phyloP scores from a whole-genome alignment of 331 rosid species.

The Malus hybrid region DNA sequence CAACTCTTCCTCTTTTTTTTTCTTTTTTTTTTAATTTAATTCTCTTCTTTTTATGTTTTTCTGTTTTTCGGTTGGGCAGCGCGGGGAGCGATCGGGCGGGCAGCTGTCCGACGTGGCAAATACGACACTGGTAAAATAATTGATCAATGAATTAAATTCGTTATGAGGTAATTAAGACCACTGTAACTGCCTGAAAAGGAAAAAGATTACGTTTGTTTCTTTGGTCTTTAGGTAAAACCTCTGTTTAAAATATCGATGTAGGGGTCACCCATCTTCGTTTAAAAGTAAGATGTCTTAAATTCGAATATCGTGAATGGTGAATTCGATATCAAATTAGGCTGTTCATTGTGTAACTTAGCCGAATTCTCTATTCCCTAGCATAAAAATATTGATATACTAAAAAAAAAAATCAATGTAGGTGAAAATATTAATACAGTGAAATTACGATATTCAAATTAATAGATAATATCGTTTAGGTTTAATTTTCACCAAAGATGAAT shows the following conservation, averaged over 20 bases:
- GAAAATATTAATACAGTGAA: no score
- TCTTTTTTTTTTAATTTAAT: neutral
- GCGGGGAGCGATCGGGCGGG: neutral
- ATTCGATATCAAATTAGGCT: no score
- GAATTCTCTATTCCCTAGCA: rapidly evolving
- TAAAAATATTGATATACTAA: no score
- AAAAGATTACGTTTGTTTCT: neutral
- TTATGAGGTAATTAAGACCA: neutral
- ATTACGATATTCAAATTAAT: no score
- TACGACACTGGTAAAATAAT: neutral
- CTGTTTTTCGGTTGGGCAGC: neutral
- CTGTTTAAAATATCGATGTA: no score
- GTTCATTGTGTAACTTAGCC: rapidly evolving
- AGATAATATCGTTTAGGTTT: no score
- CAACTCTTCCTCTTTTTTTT: conserved; percentile 5
- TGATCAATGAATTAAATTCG: neutral
- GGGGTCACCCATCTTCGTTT: rapidly evolving
- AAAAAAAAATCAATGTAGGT: no score
- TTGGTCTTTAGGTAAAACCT: no score
- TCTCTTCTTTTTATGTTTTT: neutral
- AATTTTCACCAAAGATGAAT: no score
- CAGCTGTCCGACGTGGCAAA: conserved; percentile 5
- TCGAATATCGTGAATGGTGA: no score
- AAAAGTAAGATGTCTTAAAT: rapidly evolving
- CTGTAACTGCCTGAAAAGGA: neutral